Evolutionary conservation across 768 basidiomycete genomes (phyloP), one percentile per base, ranked within the genome.

Genomic region (Macrolepiota fuliginosa): DNA sequence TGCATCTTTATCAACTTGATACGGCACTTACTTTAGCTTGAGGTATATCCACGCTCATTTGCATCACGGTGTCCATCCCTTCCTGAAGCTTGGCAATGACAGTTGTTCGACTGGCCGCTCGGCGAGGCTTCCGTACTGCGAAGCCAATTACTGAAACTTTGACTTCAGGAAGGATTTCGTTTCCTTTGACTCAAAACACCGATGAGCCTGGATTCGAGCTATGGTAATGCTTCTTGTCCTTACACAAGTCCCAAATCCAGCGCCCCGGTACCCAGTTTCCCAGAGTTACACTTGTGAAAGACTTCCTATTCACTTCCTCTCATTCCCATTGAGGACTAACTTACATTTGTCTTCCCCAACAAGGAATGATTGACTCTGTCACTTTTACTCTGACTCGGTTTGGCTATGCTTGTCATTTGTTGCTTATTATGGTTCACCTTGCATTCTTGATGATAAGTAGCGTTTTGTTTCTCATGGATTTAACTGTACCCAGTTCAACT

Each of bases 331-430:
- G 13, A 22, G 22, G 17, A 15, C 27, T 2, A 12, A 4, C 37
- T 52, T 54, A n/a, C 35, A 13, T 39, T 39, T 17, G 22, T 25
- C 37, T 54, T 54, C n/a, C 27, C 42, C n/a, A 37, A 17, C 12
- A 36, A 24, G 22, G 17, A 25, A 39, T 58, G 47, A 58, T 58
- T 50, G 57, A 45, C 57, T 58, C 57, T 58, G 57, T 47, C 57
- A 58, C 24, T 50, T 39, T 58, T 51, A 25, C 37, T 60, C 51
- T 60, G 13, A 42, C 39, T 22, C 9, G 6, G 7, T 37, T 46
- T 40, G 24, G 22, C 37, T 29, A 39, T 32, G 9, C 25, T 39
- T 40, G 15, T 3, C 12, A 32, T 56, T 54, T 24, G 47, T 58
- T 45, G 53, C 36, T n/a, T 9, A 45, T 22, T 19, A n/a, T 15